Base-by-base conservation (phyloP, 305 asterid species). In the Fraxinus floribunda region DNA sequence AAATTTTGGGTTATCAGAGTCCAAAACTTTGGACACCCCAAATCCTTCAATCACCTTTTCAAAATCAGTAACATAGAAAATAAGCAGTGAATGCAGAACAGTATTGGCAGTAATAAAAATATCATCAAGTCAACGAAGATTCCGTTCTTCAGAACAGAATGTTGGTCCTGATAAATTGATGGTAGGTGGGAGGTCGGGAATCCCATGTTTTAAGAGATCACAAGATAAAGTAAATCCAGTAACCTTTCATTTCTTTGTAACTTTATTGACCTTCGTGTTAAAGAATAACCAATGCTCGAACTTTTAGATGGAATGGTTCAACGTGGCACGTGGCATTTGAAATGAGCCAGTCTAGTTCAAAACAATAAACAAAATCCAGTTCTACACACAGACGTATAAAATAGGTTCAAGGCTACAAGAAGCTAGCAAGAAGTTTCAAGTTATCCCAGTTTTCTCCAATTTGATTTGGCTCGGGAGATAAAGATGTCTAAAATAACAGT, bases 21-120 rank as follows among this genome's bases (percentile, higher is more conserved):
- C 93, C 20, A 95, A 10, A 46, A 95, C 95, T 86, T 85, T 86
- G 57, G 92, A 91, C 80, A 92, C 95, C 32, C 98, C 98, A 32
- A 91, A 94, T 79, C 98, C 98, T 88, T 93, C 92, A 24, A 94
- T 62, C 3, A 89, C 97, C 97, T 94, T 85, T 18, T 5, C 76
- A 38, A 52, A 70, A 81, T n/a, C 49, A 46, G 75, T 62, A 55
- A 44, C 55, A 78, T 29, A 52, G 78, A 35, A 75, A 30, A 46
- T 15, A 20, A 76, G 34, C 72, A 55, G 34, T 68, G 73, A 68
- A 79, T 36, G 20, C 46, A 41, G 60, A 18, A 29, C 24, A 24
- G 64, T 7, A 57, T 38, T 44, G 35, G 18, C 13, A 78, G 9
- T 20, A 20, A 70, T 73, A 64, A 13, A 20, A 68, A 34, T 18